Evolutionary conservation across 805 yeast genomes (phyloP), one percentile per base, ranked within the genome.

Genomic region (Blastobotrys peoriensis): DNA sequence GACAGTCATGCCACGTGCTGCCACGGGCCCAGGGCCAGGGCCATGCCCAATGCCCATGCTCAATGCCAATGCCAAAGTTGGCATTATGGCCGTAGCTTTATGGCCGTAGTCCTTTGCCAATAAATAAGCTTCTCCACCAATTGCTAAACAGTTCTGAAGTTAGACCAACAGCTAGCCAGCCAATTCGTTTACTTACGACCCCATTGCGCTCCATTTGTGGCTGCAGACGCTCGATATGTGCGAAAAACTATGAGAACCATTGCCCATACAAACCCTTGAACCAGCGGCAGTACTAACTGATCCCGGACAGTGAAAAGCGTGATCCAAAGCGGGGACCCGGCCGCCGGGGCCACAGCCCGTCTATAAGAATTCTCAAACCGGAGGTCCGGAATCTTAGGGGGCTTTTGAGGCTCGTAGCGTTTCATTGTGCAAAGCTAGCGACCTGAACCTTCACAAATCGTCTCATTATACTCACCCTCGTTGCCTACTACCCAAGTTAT

Each of bases 231-330:
- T 15, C 36, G 16, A 53, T 54, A 52, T 13, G 55, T 22, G 16
- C 41, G 21, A 15, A 40, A 18, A 8, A 48, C 50, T 3, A 43
- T 30, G 19, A 55, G 34, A 28, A 43, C 38, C 22, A 62, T 36
- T 5, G 62, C 62, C 68, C 67, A 64, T 33, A 56, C 43, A 23
- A 62, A 59, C 15, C 69, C 69, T 48, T 63, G 67, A 3, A 48
- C 45, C 21, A 64, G 47, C 2, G 67, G 68, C 45, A 60, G 51
- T 16, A 60, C 18, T 35, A 63, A 45, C 50, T 64, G 67, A 50
- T 61, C 62, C 27, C 61, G 55, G 5, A 62, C 13, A 10, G 65
- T 60, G 36, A 62, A 52, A 17, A 51, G 41, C 3, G 48, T 40
- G 10, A 56, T 50, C 46, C 53, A 47, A 37, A 48, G 42, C 51